Evolutionary conservation across 768 basidiomycete genomes (phyloP), one percentile per base, ranked within the genome.

Genomic region (Suillus luteus): DNA sequence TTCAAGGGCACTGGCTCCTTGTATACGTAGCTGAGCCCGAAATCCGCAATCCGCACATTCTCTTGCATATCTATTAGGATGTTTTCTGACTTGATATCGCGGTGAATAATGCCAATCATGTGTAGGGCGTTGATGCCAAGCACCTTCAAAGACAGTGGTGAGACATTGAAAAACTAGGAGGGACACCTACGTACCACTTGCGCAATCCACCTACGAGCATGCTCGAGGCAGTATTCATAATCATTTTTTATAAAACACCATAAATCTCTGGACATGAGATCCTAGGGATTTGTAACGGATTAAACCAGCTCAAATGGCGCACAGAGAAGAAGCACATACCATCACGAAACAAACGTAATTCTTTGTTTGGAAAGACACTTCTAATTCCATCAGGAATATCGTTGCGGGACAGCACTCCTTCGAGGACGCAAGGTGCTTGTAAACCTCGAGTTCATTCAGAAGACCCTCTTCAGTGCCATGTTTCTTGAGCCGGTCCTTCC

Each of bases 11-110:
- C 14, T 3, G 48, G 48, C 4, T 35, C 49, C 27, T 55, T 48
- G 11, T 64, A 33, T 41, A 73, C 51, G 38, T 75, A 75, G 5
- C 78, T 71, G 11, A 77, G 72, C 3, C 79, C 81, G 55, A 83
- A 80, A 61, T 81, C 82, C 3, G 76, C 71, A 19, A 83, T 79
- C 33, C 77, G 76, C 24, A 82, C 68, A 40, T 82, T 81, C 59
- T 74, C 74, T 5, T 68, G 70, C 9, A 64, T 65, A 64, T 82
- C 81, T 58, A 90, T 77, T 27, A 27, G 80, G 48, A 91, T 81
- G 64, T 91, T 90, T 76, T 86, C 86, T 5, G 87, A 82, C 68
- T 91, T 90, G 62, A 91, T 81, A 65, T 90, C 87, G 17, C 88
- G 81, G 72, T 90, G 88, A 37, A 90, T 81, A 61, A 90, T 83